phyloP scores from a whole-genome alignment of 1,139 yeast species.

The Geotrichum australiense region DNA sequence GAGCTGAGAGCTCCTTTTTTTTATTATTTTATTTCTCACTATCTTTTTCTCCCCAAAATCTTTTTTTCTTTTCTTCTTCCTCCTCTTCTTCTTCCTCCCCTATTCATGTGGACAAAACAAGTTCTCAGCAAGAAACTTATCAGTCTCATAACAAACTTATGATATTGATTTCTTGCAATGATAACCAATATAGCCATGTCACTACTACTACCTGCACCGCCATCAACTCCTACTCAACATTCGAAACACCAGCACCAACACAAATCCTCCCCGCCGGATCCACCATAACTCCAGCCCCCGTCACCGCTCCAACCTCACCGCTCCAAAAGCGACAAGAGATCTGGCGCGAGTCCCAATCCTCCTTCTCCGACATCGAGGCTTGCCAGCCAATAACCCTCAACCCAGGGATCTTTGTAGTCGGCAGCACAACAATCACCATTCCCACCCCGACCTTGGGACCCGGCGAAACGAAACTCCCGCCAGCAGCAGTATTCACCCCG shows the following conservation, averaged over 20 bases:
- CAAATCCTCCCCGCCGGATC: neutral
- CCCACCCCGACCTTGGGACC: neutral
- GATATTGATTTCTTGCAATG: too few relatives aligned
- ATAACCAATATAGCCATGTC: too few relatives aligned
- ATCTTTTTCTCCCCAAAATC: too few relatives aligned
- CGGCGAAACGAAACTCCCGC: neutral
- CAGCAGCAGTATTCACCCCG: conserved; percentile 9
- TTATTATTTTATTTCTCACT: too few relatives aligned
- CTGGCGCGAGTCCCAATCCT: conserved; percentile 11
- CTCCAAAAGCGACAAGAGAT: conserved; percentile 10
- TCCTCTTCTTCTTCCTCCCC: too few relatives aligned
- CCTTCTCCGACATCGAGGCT: conserved; percentile 6
- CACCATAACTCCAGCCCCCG: neutral
- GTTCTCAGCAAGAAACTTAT: too few relatives aligned
- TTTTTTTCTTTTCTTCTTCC: too few relatives aligned
- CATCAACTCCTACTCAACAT: too few relatives aligned
- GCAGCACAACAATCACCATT: conserved; percentile 4
- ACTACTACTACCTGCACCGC: too few relatives aligned
- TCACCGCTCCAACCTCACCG: conserved; percentile 1
- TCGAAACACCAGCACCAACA: neutral
- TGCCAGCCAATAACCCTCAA: conserved; percentile 7
- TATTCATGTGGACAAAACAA: too few relatives aligned
- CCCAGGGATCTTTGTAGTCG: conserved; percentile 8
- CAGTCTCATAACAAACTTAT: too few relatives aligned
- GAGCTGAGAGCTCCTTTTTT: too few relatives aligned